Evolutionary conservation across 768 basidiomycete species (phyloP).

Genomic region (Pisolithus tinctorius): DNA sequence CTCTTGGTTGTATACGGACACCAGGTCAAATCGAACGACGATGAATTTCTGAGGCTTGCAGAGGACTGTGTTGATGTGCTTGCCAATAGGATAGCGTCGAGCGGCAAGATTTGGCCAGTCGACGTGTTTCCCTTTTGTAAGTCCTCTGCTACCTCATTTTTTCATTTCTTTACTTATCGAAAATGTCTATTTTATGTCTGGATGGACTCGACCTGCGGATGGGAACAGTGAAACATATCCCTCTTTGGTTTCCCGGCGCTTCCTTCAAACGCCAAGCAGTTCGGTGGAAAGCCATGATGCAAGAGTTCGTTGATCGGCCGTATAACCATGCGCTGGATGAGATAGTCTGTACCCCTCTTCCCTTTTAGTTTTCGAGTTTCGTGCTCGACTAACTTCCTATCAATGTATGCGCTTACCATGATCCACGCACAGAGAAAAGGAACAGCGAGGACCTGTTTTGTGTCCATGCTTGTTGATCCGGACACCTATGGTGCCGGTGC

Average conservation of each 20-base stretch:
- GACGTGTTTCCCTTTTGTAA: slow-evolving; percentile 32
- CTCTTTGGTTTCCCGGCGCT: slow-evolving; percentile 61
- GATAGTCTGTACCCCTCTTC: slow-evolving; percentile 38
- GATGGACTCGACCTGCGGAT: background rate
- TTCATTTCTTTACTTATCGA: background rate
- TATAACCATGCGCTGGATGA: slow-evolving; percentile 51
- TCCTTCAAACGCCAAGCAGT: slow-evolving; percentile 57
- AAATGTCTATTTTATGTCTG: background rate
- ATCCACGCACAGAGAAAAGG: slow-evolving; percentile 26
- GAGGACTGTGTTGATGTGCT: slow-evolving; percentile 36
- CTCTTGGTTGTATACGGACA: slow-evolving; percentile 62
- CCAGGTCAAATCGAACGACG: slow-evolving; percentile 32
- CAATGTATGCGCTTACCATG: background rate
- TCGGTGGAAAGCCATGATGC: slow-evolving; percentile 57
- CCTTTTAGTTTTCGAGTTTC: slow-evolving; percentile 30
- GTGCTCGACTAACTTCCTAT: slow-evolving; percentile 15
- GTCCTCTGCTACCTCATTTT: slow-evolving; percentile 5
- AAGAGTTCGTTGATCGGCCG: slow-evolving; percentile 58
- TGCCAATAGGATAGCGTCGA: slow-evolving; percentile 37
- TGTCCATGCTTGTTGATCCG: slow-evolving; percentile 50
- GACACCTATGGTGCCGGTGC: slow-evolving; percentile 11
- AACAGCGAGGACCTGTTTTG: slow-evolving; percentile 33
- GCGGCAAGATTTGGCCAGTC: slow-evolving; percentile 38
- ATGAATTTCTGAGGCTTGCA: slow-evolving; percentile 35
- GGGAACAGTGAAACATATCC: slow-evolving; percentile 43